A percentile compares a stretch with the other conserved stretches of the same genome.
Evolutionary conservation across 164 flowering plant species (phyloP).

Genomic region (Magnolia changhungtana): DNA sequence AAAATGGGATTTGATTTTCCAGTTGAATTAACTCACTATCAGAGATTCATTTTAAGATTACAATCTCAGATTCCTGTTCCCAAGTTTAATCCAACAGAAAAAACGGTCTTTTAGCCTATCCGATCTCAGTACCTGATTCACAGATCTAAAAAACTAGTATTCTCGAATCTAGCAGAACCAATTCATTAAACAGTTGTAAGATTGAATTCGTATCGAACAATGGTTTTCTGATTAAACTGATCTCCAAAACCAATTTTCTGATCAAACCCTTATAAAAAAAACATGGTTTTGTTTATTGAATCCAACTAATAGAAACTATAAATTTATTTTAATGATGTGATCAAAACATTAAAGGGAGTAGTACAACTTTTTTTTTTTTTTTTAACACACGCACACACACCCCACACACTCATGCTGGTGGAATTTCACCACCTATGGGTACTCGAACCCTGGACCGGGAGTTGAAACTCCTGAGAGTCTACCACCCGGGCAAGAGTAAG

Average conservation of each 20-base stretch:
- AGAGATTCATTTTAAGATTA: too few relatives aligned
- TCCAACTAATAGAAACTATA: neutral
- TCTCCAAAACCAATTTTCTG: neutral
- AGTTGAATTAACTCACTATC: neutral
- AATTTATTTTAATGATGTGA: neutral
- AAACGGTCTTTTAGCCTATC: neutral
- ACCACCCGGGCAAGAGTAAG: too few relatives aligned
- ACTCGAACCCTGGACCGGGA: too few relatives aligned
- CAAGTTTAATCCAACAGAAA: neutral
- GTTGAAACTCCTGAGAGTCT: too few relatives aligned
- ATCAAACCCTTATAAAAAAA: neutral
- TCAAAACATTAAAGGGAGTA: conserved; percentile 2
- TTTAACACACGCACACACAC: too few relatives aligned
- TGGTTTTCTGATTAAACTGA: neutral
- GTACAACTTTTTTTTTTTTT: too few relatives aligned
- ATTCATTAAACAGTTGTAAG: too few relatives aligned
- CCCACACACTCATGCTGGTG: too few relatives aligned
- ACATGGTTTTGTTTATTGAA: neutral
- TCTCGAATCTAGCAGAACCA: neutral
- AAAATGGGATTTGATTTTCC: neutral
- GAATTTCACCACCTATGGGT: too few relatives aligned
- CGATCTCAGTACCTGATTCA: neutral
- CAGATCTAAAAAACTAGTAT: neutral
- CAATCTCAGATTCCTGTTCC: neutral
- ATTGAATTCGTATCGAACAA: too few relatives aligned